A percentile compares a stretch with the other conserved stretches of the same genome.
Conservation (phyloP, 208 protist genomes). For the Crithidia bombi region DNA sequence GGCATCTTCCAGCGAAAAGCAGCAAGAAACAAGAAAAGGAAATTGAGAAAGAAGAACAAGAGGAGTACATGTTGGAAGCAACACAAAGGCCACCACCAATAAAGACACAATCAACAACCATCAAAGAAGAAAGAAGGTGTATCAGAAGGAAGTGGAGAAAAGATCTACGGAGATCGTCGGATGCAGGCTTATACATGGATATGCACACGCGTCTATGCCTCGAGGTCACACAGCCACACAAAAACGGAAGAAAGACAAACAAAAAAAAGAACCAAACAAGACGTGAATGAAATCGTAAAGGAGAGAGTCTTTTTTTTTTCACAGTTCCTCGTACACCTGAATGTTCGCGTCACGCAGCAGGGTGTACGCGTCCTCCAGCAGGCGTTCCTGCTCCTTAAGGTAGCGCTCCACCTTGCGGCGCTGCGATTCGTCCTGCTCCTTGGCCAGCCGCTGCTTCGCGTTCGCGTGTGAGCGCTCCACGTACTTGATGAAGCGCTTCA, state of each 20-base stretch:
- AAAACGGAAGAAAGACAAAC: conserved; percentile 12
- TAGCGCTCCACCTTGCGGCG: conserved; percentile 57
- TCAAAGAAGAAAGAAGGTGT: conserved; percentile 6
- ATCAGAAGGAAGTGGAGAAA: conserved; percentile 3
- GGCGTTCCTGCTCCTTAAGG: conserved; percentile 59
- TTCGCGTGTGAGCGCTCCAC: conserved; percentile 58
- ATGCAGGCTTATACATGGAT: not conserved
- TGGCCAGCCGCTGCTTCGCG: conserved; percentile 41
- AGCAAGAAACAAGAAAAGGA: conserved; percentile 11
- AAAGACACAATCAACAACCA: conserved; percentile 20
- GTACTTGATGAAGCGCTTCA: conserved; percentile 76
- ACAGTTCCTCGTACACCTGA: conserved; percentile 24
- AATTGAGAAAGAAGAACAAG: conserved; percentile 18
- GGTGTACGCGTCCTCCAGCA: conserved; percentile 53
- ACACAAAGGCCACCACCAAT: conserved; percentile 3
- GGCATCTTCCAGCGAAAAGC: not conserved
- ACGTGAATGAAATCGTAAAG: not conserved
- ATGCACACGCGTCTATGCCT: not conserved
- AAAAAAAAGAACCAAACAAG: conserved; percentile 3
- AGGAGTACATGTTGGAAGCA: conserved; percentile 3
- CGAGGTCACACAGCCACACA: not conserved
- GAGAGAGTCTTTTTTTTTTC: not conserved
- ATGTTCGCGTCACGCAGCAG: conserved; percentile 57
- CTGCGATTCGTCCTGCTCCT: conserved; percentile 45
- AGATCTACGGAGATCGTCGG: not conserved